Percentiles rank a stretch among this genome's conserved stretches.
Conservation (phyloP, 1,284 basidiomycete species). For the Puccinia horiana region DNA sequence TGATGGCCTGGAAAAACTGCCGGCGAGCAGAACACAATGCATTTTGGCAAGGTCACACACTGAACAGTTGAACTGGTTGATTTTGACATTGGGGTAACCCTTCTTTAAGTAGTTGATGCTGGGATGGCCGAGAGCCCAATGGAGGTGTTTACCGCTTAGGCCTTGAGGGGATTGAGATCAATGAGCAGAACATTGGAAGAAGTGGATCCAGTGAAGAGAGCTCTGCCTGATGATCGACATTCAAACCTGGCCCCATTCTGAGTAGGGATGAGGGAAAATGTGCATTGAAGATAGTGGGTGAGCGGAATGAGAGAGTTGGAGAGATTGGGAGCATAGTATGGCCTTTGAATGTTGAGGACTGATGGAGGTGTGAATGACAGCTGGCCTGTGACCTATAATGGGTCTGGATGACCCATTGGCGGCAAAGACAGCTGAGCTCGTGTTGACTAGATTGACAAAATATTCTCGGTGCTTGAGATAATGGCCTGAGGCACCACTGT, state of each 20-base stretch:
- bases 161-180: background rate
- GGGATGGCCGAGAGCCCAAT: background rate
- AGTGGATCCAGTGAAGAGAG: background rate
- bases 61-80: background rate
- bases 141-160: background rate
- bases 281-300: background rate
- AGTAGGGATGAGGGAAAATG: background rate
- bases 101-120: conserved; percentile 6
- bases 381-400: background rate
- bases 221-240: background rate
- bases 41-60: conserved; percentile 5
- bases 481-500: conserved; percentile 1
- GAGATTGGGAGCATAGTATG: background rate
- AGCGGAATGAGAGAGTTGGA: background rate
- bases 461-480: conserved; percentile 1
- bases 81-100: background rate
- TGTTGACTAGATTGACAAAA: background rate
- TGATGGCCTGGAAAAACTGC: background rate
- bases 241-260: background rate
- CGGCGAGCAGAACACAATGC: background rate
- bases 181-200: background rate
- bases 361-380: background rate
- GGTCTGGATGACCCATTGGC: background rate
- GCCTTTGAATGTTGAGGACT: background rate
- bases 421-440: background rate